Evolutionary conservation across 495 filamentous ascomycete genomes (phyloP).

Genomic region (Hypomontagnella monticulosa): DNA sequence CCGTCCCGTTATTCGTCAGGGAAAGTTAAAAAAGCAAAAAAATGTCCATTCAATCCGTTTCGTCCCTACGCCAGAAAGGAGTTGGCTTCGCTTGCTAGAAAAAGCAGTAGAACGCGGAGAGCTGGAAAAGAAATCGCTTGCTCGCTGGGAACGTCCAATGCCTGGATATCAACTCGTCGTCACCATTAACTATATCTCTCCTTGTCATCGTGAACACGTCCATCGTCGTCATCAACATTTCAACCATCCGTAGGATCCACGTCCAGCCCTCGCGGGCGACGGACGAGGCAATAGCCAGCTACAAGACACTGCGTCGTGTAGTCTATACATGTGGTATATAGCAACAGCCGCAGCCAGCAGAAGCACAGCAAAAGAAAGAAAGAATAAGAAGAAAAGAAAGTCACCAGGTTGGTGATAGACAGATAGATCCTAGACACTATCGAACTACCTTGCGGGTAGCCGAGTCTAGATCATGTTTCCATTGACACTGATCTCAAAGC

Average conservation of each 20-base stretch:
- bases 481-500: conserved; percentile 83
- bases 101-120: conserved; percentile 1
- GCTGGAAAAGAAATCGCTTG: conserved; percentile 13
- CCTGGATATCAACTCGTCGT: conserved; percentile 22
- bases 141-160: conserved; percentile 18
- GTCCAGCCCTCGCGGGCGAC: no score
- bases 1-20: conserved; percentile 9
- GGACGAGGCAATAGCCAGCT: no score
- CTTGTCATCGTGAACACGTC: background rate
- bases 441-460: background rate
- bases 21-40: conserved; percentile 21
- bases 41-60: conserved; percentile 10
- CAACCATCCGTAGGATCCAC: no score
- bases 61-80: conserved; percentile 8
- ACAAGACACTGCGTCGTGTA: background rate
- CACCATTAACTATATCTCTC: background rate
- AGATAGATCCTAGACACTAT: background rate
- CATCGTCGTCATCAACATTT: conserved; percentile 15
- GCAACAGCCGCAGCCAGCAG: background rate
- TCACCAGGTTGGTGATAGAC: background rate
- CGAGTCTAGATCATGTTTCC: conserved; percentile 73
- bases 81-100: conserved; percentile 6
- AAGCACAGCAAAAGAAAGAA: background rate
- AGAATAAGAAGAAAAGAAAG: background rate
- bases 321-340: background rate